These are phyloP conservation scores for Phoenix dactylifera DNA, from an alignment of 176 grass and related monocot genomes.

Conservation along the genomic window DNA sequence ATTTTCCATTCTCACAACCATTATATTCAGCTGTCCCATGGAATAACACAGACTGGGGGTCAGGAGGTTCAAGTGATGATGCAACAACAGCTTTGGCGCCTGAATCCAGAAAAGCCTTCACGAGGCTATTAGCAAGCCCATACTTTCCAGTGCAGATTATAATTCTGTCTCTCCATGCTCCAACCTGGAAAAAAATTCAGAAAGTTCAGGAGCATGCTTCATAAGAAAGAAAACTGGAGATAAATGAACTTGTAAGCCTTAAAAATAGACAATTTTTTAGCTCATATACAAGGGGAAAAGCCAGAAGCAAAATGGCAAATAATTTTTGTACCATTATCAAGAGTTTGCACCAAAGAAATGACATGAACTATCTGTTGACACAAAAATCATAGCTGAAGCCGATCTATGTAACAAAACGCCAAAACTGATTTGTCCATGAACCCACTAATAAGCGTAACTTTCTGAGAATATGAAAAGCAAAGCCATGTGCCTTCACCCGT, in stretches of 20 bases:
- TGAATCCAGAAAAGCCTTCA: constrained; percentile 81
- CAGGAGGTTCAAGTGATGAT: constrained; percentile 61
- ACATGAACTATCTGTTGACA: too few species aligned
- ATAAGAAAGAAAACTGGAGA: too few species aligned
- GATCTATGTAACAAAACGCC: too few species aligned
- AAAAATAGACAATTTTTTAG: background rate
- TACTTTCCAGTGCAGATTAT: constrained; percentile 74
- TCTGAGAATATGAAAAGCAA: too few species aligned
- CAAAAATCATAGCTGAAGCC: too few species aligned
- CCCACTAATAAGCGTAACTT: too few species aligned
- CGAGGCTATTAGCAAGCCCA: constrained; percentile 44
- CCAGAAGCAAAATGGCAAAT: too few species aligned
- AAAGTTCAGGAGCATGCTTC: background rate
- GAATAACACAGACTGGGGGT: constrained; percentile 43
- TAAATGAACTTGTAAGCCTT: background rate
- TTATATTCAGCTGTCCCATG: constrained; percentile 47
- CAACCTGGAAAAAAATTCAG: constrained; percentile 34
- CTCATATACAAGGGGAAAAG: too few species aligned
- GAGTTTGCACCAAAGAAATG: too few species aligned
- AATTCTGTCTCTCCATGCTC: constrained; percentile 93
- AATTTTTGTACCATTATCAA: too few species aligned
- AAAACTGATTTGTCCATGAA: too few species aligned
- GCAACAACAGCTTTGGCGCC: constrained; percentile 89
- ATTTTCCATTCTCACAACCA: constrained; percentile 53
- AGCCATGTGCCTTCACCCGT: too few species aligned